phyloP scores from a whole-genome alignment of 257 asterid genomes.

The Solanum dulcamara region DNA sequence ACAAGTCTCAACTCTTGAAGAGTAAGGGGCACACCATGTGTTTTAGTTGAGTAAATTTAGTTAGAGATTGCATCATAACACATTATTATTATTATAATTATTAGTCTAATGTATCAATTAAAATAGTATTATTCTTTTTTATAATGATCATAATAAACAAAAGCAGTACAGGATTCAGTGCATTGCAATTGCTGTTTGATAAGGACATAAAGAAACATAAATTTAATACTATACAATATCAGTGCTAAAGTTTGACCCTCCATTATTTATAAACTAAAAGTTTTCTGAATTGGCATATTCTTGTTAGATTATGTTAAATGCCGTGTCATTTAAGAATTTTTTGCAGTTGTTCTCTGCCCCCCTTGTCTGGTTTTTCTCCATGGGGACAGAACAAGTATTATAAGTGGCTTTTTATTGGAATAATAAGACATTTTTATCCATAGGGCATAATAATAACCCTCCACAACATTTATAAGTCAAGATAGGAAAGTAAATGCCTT shows the following conservation, averaged over 20 bases:
- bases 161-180: neutral
- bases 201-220: neutral
- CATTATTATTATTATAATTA: neutral
- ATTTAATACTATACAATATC: neutral
- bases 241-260: neutral
- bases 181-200: neutral
- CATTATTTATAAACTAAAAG: neutral
- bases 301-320: neutral
- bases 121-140: neutral
- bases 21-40: neutral
- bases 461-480: neutral
- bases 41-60: neutral
- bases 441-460: neutral
- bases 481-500: neutral
- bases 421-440: neutral
- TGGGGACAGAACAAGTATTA: neutral
- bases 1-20: neutral
- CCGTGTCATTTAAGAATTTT: neutral
- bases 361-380: neutral
- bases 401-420: neutral
- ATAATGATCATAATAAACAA: neutral
- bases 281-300: neutral
- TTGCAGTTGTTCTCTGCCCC: neutral
- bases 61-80: neutral
- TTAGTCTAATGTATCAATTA: neutral